Conservation (phyloP, 2,329 filamentous ascomycete genomes). For the Sporothrix humicola region DNA sequence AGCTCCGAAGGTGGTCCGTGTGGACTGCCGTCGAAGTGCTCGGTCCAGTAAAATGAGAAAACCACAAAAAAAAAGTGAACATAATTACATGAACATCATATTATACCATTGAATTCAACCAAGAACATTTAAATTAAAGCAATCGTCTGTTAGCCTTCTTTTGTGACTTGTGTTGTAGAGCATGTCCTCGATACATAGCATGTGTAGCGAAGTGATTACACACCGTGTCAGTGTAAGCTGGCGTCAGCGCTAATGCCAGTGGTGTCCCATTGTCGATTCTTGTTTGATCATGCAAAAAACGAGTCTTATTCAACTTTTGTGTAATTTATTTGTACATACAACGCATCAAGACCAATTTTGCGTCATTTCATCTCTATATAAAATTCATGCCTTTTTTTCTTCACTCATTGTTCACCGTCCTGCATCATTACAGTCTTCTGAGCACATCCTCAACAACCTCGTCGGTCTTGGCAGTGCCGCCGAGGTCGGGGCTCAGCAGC, state of each 20-base stretch:
- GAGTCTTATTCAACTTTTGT: conserved; percentile 9
- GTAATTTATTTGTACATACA: conserved; percentile 16
- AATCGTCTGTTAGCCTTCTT: not conserved
- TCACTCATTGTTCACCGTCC: conserved; percentile 64
- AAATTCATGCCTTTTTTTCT: not conserved
- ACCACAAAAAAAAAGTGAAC: not conserved
- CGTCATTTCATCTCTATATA: not conserved
- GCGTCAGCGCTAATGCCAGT: conserved; percentile 5
- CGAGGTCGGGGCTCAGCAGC: conserved; percentile 86
- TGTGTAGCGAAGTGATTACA: not conserved
- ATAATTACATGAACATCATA: not conserved
- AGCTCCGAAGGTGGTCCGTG: conserved; percentile 36
- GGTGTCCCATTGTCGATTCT: not conserved
- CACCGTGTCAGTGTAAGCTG: conserved; percentile 3
- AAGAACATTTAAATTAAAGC: not conserved
- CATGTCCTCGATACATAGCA: not conserved
- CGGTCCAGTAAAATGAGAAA: conserved; percentile 26
- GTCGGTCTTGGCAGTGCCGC: conserved; percentile 82
- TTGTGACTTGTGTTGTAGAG: not conserved
- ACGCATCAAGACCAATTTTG: not conserved
- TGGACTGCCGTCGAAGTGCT: conserved; percentile 38
- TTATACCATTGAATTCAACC: not conserved
- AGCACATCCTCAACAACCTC: conserved; percentile 89
- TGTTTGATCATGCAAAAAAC: not conserved
- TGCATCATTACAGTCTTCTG: conserved; percentile 69